Base-by-base conservation (phyloP, 768 basidiomycete species). In the Rhodocollybia butyracea region DNA sequence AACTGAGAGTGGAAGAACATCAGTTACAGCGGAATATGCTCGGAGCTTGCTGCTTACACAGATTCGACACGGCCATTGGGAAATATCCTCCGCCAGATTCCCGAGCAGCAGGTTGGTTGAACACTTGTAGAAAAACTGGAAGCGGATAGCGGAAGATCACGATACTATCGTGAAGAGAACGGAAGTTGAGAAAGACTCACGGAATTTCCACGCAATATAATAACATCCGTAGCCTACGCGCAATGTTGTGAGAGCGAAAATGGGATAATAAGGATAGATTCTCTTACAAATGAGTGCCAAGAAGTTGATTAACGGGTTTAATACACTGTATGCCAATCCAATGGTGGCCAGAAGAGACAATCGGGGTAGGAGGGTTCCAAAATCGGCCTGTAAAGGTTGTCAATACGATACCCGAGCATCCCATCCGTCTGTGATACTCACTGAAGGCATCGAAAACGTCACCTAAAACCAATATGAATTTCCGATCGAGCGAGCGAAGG, bases 231-330 rank as follows among this genome's bases (percentile, higher is more conserved):
- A 86, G 38, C 68, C 77, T 76, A 45, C 31, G 32, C n/a, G 24
- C 19, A 27, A 12, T 15, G 30, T 17, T 17, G 15, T 4, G 24
- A 19, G 30, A 3, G 5, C 24, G 45, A 32, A 62, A 34, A 3
- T 32, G 22, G 41, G 22, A 26, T 22, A 24, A 45, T 24, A 17
- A 29, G 32, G 17, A 10, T 12, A 34, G 21, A 32, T 30, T 11
- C 5, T n/a, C 73, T 57, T 22, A 77, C 84, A 79, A n/a, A 83
- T 66, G 6, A 80, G 64, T 1, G 84, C 84, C 29, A 90, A 73
- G 1, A 84, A 73, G 63, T 84, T 86, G 65, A 88, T 84, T 42
- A 89, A 67, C 4, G 86, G 86, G 2, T 82, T 80, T 50, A 88
- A 75, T 27, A 86, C 76, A 57, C 78, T 81, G 67, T 88, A 88